phyloP scores from a whole-genome alignment of 2,329 filamentous ascomycete species.

The Diaporthe eres region DNA sequence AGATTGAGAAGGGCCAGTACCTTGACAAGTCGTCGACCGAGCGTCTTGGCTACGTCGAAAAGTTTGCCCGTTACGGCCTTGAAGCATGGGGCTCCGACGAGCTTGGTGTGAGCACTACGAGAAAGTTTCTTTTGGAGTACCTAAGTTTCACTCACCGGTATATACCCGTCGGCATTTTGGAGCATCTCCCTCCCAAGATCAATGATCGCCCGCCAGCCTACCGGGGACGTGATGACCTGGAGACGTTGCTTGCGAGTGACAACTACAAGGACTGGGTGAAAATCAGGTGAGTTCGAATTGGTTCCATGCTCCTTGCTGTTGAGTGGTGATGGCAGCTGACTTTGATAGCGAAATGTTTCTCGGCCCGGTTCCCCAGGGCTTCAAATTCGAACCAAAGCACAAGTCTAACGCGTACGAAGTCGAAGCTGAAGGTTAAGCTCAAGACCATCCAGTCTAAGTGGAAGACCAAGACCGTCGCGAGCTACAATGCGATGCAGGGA shows the following conservation, averaged over 20 bases:
- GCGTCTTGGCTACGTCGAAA: conserved; percentile 87
- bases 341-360: conserved; percentile 92
- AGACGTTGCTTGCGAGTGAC: conserved; percentile 90
- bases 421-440: conserved; percentile 77
- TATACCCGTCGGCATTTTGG: conserved; percentile 88
- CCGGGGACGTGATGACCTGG: conserved; percentile 87
- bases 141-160: conserved; percentile 94
- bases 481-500: background rate
- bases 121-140: conserved; percentile 95
- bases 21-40: conserved; percentile 94
- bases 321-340: conserved; percentile 40
- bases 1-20: conserved; percentile 92
- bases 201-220: conserved; percentile 92
- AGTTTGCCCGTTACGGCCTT: conserved; percentile 90
- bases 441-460: background rate
- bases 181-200: conserved; percentile 87
- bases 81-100: conserved; percentile 98
- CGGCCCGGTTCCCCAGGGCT: conserved; percentile 88
- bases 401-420: conserved; percentile 93
- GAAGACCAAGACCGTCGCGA: background rate
- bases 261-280: conserved; percentile 99
- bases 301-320: conserved; percentile 29
- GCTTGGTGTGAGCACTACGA: conserved; percentile 89
- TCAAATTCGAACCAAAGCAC: conserved; percentile 97
- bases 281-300: conserved; percentile 79